Evolutionary conservation across 768 basidiomycete species (phyloP).

Genomic region (Suillus subaureus): DNA sequence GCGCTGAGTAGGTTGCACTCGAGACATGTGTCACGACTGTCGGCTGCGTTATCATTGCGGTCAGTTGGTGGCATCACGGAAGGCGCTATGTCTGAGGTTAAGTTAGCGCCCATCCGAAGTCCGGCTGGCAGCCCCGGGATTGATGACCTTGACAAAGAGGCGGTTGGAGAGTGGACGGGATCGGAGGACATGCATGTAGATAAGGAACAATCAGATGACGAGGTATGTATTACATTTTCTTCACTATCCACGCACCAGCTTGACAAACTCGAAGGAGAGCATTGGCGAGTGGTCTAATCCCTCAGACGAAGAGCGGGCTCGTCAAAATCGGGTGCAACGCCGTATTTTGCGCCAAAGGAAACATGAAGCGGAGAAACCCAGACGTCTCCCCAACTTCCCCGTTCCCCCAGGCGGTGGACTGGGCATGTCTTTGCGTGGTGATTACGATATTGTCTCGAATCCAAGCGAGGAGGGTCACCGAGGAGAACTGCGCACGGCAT

Average conservation of each 20-base stretch:
- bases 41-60: constrained; percentile 65
- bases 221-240: constrained; percentile 46
- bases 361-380: constrained; percentile 61
- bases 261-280: constrained; percentile 49
- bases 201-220: constrained; percentile 60
- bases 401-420: constrained; percentile 63
- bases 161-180: constrained; percentile 78
- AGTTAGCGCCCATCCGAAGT: constrained; percentile 34
- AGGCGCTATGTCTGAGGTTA: constrained; percentile 27
- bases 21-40: constrained; percentile 67
- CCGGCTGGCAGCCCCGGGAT: constrained; percentile 34
- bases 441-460: constrained; percentile 81
- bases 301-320: constrained; percentile 84
- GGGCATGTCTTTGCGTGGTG: constrained; percentile 42
- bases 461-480: constrained; percentile 75
- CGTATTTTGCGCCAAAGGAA: constrained; percentile 52
- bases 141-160: constrained; percentile 40
- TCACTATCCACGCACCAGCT: constrained; percentile 9
- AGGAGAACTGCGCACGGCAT: constrained; percentile 39
- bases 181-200: constrained; percentile 67
- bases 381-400: constrained; percentile 79
- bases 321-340: constrained; percentile 64
- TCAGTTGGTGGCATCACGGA: constrained; percentile 59
- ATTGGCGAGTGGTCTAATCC: constrained; percentile 91
- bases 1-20: constrained; percentile 61